A percentile compares a stretch with the other conserved stretches of the same genome.
These are phyloP conservation scores for Aschersonia sp. DNA, from an alignment of 2,329 filamentous ascomycete genomes.

Conservation along the genomic window DNA sequence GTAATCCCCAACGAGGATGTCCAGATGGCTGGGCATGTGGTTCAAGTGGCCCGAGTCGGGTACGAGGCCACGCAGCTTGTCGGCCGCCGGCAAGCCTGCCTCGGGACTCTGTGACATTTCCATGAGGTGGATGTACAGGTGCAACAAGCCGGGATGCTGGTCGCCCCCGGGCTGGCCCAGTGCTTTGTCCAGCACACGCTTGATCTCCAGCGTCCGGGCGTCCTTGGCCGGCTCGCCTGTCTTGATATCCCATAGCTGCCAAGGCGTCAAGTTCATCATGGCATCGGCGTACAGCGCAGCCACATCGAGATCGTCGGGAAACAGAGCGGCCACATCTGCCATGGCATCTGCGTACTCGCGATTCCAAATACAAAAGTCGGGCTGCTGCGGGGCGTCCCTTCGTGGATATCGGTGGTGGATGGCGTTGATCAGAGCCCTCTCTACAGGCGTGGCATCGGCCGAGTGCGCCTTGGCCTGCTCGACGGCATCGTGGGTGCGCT, in stretches of 20 bases:
- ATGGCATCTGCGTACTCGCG: conserved; percentile 22
- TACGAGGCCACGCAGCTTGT: conserved; percentile 47
- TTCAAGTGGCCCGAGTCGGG: conserved; percentile 57
- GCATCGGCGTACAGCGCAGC: conserved; percentile 24
- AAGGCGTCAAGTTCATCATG: conserved; percentile 33
- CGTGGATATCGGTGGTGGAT: conserved; percentile 46
- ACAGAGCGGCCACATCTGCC: conserved; percentile 17
- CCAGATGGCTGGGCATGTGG: conserved; percentile 68
- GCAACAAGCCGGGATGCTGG: conserved; percentile 54
- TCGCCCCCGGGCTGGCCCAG: conserved; percentile 25
- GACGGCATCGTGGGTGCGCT: conserved; percentile 16
- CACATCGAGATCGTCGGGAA: conserved; percentile 25
- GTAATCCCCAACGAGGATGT: conserved; percentile 61
- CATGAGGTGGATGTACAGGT: conserved; percentile 66
- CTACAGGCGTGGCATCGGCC: conserved; percentile 18
- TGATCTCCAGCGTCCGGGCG: conserved; percentile 18
- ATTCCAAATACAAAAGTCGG: conserved; percentile 30
- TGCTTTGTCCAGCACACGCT: conserved; percentile 25
- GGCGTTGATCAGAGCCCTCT: conserved; percentile 49
- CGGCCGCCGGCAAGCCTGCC: conserved; percentile 42
- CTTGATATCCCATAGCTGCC: conserved; percentile 27
- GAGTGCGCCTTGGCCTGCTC: conserved; percentile 11
- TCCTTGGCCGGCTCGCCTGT: conserved; percentile 17
- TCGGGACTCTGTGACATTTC: conserved; percentile 61
- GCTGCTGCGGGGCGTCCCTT: conserved; percentile 24